Base-by-base conservation (phyloP, 306 rosid species). In the Gastrolobium bilobum region DNA sequence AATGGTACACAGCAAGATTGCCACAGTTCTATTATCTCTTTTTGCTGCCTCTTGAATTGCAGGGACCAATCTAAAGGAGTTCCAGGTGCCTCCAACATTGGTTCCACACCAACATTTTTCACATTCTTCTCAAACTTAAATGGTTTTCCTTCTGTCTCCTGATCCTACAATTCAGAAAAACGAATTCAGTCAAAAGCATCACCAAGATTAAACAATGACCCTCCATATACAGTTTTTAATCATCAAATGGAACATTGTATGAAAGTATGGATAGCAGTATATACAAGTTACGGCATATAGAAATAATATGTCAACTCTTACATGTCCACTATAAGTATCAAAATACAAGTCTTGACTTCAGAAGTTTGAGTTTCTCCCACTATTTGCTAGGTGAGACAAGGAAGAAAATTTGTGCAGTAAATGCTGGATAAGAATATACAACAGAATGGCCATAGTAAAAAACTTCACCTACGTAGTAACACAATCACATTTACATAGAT, bases 21-120 rank as follows among this genome's bases (percentile, higher is more conserved):
- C 99, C 99, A 96, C 79, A 96, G 89, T 74, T 90, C 98, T 71
- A 93, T 33, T 79, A 96, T 93, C 79, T 75, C 89, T 66, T 81
- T 84, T 78, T 88, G 98, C 83, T 81, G 96, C 77, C 84, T 93
- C 82, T 80, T 89, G 82, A 96, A 96, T 71, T 91, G 92, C 72
- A 90, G 78, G 71, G 94, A 90, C 99, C 99, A 96, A 76, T 91
- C 85, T 40, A 75, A 38, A 67, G 82, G 84, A 72, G 89, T 70
- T 81, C 83, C 90, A n/a, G 86, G 84, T 75, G 83, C 72, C 44
- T 66, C 92, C 33, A 84, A 84, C 90, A 88, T 89, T 68, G 98
- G 86, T 80, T 89, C 90, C 48, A 90, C 61, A 13, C 94, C 94
- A 1, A 48, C 90, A 46, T 89, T 90, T 80, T 87, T 89, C 79